Base-by-base conservation (phyloP, 1,139 yeast species). In the Sugiyamaella grinbergsii region DNA sequence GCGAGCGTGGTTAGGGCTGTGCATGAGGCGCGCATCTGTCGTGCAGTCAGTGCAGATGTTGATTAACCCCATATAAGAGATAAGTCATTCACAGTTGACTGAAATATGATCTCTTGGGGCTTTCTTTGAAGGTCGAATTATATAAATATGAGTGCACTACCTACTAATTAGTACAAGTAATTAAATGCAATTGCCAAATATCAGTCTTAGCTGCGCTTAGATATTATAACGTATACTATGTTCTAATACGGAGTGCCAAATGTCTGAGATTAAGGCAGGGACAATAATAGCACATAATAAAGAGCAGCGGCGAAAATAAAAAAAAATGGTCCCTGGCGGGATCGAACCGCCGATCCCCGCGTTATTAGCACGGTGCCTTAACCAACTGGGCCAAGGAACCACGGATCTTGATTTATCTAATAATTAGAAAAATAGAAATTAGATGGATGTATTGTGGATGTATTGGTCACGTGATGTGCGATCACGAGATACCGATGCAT, bases 341-440 rank as follows among this genome's bases (percentile, higher is more conserved):
- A 41, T 41, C 45, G 45, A 41, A 41, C 45, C 45, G 45, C 45
- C 45, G 45, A 41, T 41, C 45, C 45, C 45, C 45, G 45, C 45
- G 45, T 41, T 41, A 41, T 41, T 41, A 41, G 45, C 45, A 41
- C 45, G 45, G 45, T 41, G 45, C 45, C 45, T 41, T 41, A 41
- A 48, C 51, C 51, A 48, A 48, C 51, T 48, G 51, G 51, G 51
- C 51, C 51, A 48, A 48, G 51, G 47, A 42, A 48, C 51, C 51
- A 42, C 16, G 38, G 38, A 41, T 41, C 38, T 41, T 41, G 29
- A 11, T 28, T 10, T 28, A 10, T 5, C 5, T 4, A 28, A 28
- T 10, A 28, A 8, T 5, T 13, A n/a, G n/a, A n/a, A n/a, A n/a
- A n/a, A n/a, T n/a, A n/a, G n/a, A n/a, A n/a, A n/a, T n/a, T n/a